Conservation (phyloP, 208 protist species). For the Leishmania tropica region DNA sequence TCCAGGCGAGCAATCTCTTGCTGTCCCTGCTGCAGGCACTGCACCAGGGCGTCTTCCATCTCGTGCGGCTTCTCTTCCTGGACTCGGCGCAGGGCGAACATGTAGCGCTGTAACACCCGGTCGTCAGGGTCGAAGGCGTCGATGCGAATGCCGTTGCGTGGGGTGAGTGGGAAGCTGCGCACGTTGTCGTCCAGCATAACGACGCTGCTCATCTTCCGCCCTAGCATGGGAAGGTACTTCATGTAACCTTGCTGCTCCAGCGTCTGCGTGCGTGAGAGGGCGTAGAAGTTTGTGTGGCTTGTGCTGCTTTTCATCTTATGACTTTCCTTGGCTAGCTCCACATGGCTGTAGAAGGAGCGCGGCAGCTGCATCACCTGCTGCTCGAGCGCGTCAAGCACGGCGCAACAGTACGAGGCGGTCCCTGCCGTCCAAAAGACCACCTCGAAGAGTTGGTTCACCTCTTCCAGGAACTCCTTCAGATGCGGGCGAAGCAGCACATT, state of each 20-base stretch:
- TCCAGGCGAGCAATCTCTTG: slow-evolving; percentile 49
- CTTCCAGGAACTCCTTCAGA: slow-evolving; percentile 70
- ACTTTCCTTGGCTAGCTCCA: slow-evolving; percentile 46
- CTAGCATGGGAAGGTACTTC: slow-evolving; percentile 90
- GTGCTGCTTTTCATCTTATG: slow-evolving; percentile 36
- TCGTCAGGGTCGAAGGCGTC: slow-evolving; percentile 61
- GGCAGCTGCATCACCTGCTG: slow-evolving; percentile 74
- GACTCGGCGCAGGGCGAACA: slow-evolving; percentile 27
- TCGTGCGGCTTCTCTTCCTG: slow-evolving; percentile 31
- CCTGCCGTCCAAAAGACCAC: slow-evolving; percentile 90
- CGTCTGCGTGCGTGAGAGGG: slow-evolving; percentile 83
- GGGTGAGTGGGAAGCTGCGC: slow-evolving; percentile 86
- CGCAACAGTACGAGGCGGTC: slow-evolving; percentile 82
- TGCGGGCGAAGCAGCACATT: slow-evolving; percentile 67
- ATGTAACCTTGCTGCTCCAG: slow-evolving; percentile 75
- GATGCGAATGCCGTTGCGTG: slow-evolving; percentile 80
- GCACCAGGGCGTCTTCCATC: slow-evolving; percentile 25
- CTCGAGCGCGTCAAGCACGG: slow-evolving; percentile 78
- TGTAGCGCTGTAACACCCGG: slow-evolving; percentile 48
- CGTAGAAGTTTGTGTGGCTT: slow-evolving; percentile 82
- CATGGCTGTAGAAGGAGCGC: slow-evolving; percentile 68
- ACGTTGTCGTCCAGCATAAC: slow-evolving; percentile 91
- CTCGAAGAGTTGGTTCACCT: slow-evolving; percentile 82
- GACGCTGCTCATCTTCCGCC: slow-evolving; percentile 56
- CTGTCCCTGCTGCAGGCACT: slow-evolving; percentile 38